Evolutionary conservation across 2,329 filamentous ascomycete species (phyloP).

Genomic region (Ceratocystis cubensis): DNA sequence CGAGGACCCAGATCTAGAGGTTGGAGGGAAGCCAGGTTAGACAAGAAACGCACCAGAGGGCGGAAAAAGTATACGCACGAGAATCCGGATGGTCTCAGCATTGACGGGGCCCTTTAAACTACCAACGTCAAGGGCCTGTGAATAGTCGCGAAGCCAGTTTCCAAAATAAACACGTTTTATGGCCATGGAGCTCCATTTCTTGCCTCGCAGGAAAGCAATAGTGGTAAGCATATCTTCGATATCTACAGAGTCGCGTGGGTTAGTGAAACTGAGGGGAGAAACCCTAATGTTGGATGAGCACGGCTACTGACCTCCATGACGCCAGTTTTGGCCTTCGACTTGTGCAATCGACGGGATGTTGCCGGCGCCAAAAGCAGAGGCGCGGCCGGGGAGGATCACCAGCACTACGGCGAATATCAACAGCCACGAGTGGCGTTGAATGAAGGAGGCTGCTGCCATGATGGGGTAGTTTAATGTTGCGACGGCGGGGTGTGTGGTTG

Average conservation of each 20-base stretch:
- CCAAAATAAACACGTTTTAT: slow-evolving; percentile 72
- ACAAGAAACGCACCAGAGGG: not conserved
- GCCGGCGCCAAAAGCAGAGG: slow-evolving; percentile 53
- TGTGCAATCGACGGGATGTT: slow-evolving; percentile 55
- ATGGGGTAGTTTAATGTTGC: not conserved
- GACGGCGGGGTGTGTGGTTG: not conserved
- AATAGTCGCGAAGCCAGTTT: slow-evolving; percentile 79
- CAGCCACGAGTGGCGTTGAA: slow-evolving; percentile 40
- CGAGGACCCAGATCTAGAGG: slow-evolving; percentile 41
- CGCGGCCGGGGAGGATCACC: slow-evolving; percentile 44
- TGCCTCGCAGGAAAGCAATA: slow-evolving; percentile 62
- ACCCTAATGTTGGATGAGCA: not conserved
- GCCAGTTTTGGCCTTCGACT: slow-evolving; percentile 57
- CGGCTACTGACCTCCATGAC: slow-evolving; percentile 44
- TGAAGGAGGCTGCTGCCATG: slow-evolving; percentile 39
- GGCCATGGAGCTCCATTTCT: slow-evolving; percentile 73
- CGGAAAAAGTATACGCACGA: slow-evolving; percentile 34
- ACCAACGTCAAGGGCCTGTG: slow-evolving; percentile 69
- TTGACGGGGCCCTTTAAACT: slow-evolving; percentile 62
- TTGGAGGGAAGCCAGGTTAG: not conserved
- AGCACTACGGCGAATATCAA: slow-evolving; percentile 42
- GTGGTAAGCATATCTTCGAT: slow-evolving; percentile 74
- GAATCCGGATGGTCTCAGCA: slow-evolving; percentile 62
- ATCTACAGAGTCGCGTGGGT: slow-evolving; percentile 33
- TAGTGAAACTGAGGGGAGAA: not conserved